Evolutionary conservation across 768 basidiomycete genomes (phyloP).

Genomic region (Suillus cothurnatus): DNA sequence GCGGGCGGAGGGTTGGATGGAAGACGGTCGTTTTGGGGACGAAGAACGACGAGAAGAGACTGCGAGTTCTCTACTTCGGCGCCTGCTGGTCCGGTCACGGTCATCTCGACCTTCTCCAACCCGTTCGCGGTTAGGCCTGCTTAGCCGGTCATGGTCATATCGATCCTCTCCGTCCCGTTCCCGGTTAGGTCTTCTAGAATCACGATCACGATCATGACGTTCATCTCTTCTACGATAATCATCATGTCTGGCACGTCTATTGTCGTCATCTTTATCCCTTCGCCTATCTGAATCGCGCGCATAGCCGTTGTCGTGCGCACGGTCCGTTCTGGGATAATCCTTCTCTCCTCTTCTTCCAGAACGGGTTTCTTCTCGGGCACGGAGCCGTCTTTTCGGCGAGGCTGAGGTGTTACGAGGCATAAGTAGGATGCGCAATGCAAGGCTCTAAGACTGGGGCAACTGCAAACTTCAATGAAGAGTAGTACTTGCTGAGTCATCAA

Average conservation of each 20-base stretch:
- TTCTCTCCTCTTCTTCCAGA: slow-evolving; percentile 14
- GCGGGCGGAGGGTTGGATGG: slow-evolving; percentile 32
- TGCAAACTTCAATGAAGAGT: neutral
- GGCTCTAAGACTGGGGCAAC: neutral
- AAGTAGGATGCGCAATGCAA: neutral
- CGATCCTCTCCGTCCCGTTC: slow-evolving; percentile 47
- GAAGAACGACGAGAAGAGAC: slow-evolving; percentile 54
- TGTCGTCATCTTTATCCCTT: slow-evolving; percentile 26
- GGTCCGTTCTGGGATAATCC: slow-evolving; percentile 10
- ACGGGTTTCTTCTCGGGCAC: slow-evolving; percentile 14
- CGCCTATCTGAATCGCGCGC: slow-evolving; percentile 17
- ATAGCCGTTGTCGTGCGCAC: slow-evolving; percentile 1
- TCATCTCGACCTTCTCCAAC: slow-evolving; percentile 43
- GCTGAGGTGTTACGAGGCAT: slow-evolving; percentile 4
- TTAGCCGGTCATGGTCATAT: slow-evolving; percentile 33
- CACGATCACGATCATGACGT: slow-evolving; percentile 13
- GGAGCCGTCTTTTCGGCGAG: slow-evolving; percentile 13
- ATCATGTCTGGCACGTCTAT: slow-evolving; percentile 12
- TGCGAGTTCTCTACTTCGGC: slow-evolving; percentile 33
- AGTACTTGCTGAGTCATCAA: slow-evolving; percentile 7
- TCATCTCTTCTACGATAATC: slow-evolving; percentile 16
- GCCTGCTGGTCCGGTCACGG: slow-evolving; percentile 29
- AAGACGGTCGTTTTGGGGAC: slow-evolving; percentile 48
- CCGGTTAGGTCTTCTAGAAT: slow-evolving; percentile 36
- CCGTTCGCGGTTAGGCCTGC: slow-evolving; percentile 34